These are phyloP conservation scores for Colletotrichum horii DNA, from an alignment of 2,329 filamentous ascomycete genomes.

Conservation along the genomic window DNA sequence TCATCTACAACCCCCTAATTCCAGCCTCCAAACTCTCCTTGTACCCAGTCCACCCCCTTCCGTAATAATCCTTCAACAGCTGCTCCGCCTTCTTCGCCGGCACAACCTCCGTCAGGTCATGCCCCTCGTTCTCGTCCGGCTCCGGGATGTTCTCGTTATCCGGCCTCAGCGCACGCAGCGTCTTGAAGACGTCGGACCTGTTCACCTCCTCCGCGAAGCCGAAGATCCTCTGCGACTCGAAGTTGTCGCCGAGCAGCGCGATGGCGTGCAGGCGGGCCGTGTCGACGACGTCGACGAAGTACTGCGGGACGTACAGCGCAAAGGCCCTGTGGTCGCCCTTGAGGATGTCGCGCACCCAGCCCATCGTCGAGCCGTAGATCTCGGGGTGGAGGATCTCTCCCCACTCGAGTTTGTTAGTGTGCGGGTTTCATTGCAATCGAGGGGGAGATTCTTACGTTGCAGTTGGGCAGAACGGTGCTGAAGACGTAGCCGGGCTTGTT, in stretches of 20 bases:
- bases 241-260: conserved; percentile 49
- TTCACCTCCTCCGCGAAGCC: conserved; percentile 45
- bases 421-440: not conserved
- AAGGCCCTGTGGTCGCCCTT: not conserved
- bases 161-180: conserved; percentile 1
- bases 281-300: conserved; percentile 53
- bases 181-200: conserved; percentile 6
- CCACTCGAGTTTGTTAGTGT: not conserved
- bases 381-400: conserved; percentile 21
- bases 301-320: conserved; percentile 23
- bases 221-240: conserved; percentile 57
- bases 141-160: conserved; percentile 18
- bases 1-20: conserved; percentile 13
- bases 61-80: conserved; percentile 14
- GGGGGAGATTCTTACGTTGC: conserved; percentile 21
- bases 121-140: not conserved
- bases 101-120: conserved; percentile 10
- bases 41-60: conserved; percentile 5
- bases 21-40: conserved; percentile 15
- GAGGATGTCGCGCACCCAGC: not conserved
- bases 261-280: conserved; percentile 56
- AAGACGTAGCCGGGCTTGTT: conserved; percentile 34
- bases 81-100: conserved; percentile 11
- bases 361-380: conserved; percentile 22
- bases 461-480: conserved; percentile 33